Percentiles rank a stretch among this genome's conserved stretches.
phyloP scores from a whole-genome alignment of 441 rosid species.

The Aleurites moluccanus region DNA sequence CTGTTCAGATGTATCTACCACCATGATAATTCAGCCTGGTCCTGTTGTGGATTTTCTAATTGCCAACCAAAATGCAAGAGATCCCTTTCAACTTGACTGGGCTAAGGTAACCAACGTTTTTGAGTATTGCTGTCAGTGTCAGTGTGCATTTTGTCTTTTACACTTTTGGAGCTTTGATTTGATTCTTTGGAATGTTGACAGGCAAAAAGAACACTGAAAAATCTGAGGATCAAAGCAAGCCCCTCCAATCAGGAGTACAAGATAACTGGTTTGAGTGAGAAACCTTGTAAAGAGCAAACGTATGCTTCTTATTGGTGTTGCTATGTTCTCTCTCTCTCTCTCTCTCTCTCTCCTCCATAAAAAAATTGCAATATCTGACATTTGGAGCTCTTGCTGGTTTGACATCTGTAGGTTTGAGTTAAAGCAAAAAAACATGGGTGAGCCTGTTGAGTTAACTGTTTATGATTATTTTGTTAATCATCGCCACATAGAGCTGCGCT shows the following conservation, averaged over 20 bases:
- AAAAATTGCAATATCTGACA: background rate
- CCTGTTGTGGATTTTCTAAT: slow-evolving; percentile 71
- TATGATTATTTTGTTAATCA: slow-evolving; percentile 62
- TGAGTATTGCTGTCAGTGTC: background rate
- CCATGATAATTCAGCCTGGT: slow-evolving; percentile 86
- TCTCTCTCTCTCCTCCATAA: too few species aligned
- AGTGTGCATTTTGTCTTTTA: background rate
- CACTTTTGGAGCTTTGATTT: background rate
- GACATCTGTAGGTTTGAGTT: slow-evolving; percentile 48
- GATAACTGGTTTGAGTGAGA: slow-evolving; percentile 73
- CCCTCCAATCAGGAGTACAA: slow-evolving; percentile 70
- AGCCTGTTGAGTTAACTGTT: slow-evolving; percentile 52
- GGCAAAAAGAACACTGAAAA: slow-evolving; percentile 69
- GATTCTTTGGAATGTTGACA: slow-evolving; percentile 22
- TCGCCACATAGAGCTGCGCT: slow-evolving; percentile 47
- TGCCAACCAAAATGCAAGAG: slow-evolving; percentile 58
- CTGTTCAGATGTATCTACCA: slow-evolving; percentile 70
- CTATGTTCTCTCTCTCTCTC: too few species aligned
- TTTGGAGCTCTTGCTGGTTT: background rate
- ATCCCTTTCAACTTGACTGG: slow-evolving; percentile 67
- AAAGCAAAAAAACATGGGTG: slow-evolving; percentile 34
- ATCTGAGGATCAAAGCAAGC: slow-evolving; percentile 57
- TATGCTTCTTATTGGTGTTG: slow-evolving; percentile 22
- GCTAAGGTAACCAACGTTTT: slow-evolving; percentile 46
- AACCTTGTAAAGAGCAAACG: slow-evolving; percentile 54